Evolutionary conservation across 208 protist species (phyloP).

Genomic region (Trypanosoma conorhini): DNA sequence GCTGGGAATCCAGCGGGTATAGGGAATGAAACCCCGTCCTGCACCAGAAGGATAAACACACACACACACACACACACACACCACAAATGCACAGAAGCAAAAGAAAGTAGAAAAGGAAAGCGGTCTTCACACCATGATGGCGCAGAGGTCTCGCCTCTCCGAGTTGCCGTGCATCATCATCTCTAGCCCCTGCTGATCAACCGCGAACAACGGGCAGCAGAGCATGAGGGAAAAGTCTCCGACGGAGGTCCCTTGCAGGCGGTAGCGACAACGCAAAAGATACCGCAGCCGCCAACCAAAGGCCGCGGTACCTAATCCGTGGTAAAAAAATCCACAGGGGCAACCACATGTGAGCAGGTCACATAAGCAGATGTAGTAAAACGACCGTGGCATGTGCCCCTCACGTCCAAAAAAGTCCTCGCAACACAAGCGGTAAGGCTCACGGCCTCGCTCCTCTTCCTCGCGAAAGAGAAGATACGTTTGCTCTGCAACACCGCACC

Average conservation of each 20-base stretch:
- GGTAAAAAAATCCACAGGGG: constrained; percentile 61
- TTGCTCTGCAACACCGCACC: constrained; percentile 64
- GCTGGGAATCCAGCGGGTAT: no score
- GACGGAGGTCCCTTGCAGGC: constrained; percentile 34
- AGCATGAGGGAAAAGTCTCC: constrained; percentile 36
- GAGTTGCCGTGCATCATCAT: constrained; percentile 37
- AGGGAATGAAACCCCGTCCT: neutral
- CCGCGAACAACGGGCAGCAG: constrained; percentile 47
- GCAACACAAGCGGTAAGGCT: constrained; percentile 32
- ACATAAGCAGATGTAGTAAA: constrained; percentile 40
- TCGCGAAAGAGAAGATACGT: constrained; percentile 53
- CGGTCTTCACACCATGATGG: constrained; percentile 23
- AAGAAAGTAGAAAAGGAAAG: constrained; percentile 14
- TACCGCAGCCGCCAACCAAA: constrained; percentile 74
- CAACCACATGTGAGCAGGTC: constrained; percentile 51
- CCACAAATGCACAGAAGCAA: constrained; percentile 18
- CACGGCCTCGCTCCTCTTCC: constrained; percentile 34
- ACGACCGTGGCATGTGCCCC: constrained; percentile 27
- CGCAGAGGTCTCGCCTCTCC: constrained; percentile 10
- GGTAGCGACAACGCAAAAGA: constrained; percentile 65
- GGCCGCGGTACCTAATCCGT: constrained; percentile 61
- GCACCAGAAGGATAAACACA: constrained; percentile 5
- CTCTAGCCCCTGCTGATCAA: constrained; percentile 67
- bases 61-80: constrained; percentile 31
- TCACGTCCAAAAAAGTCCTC: constrained; percentile 43